Conservation (phyloP, 148 eudicot species). For the Amaranthus hypochondriacus region DNA sequence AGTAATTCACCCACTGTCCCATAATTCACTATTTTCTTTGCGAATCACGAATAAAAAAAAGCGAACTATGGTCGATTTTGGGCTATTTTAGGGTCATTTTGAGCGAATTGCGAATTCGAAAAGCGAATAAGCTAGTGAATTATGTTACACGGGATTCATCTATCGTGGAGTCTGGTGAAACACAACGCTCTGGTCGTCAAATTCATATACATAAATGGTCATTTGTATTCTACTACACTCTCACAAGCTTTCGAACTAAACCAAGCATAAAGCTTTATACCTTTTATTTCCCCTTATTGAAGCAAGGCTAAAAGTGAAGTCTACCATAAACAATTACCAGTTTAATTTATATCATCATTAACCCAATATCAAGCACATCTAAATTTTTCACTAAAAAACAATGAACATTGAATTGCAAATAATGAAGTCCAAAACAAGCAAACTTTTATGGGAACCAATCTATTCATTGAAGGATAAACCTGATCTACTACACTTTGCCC, state of each 20-base stretch:
- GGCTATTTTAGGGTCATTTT: too few species aligned
- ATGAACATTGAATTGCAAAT: background rate
- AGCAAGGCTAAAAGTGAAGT: background rate
- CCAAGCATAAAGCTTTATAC: background rate
- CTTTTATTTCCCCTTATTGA: background rate
- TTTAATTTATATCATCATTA: background rate
- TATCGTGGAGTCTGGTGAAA: background rate
- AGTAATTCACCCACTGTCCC: too few species aligned
- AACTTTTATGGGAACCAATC: background rate
- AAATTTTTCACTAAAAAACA: slow-evolving; percentile 5
- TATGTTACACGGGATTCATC: background rate
- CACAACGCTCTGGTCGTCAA: background rate
- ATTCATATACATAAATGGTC: background rate
- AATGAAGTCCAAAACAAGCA: background rate
- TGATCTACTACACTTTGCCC: background rate
- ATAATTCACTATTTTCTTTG: too few species aligned
- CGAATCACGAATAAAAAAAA: too few species aligned
- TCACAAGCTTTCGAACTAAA: background rate
- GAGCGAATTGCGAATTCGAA: too few species aligned
- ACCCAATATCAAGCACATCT: background rate
- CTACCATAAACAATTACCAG: background rate
- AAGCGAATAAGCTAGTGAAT: too few species aligned
- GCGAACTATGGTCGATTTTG: too few species aligned
- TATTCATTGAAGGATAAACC: background rate
- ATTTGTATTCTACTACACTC: background rate